Percentiles rank a stretch among this genome's conserved stretches.
Conservation (phyloP, 2,329 filamentous ascomycete species). For the Lachnellula suecica region DNA sequence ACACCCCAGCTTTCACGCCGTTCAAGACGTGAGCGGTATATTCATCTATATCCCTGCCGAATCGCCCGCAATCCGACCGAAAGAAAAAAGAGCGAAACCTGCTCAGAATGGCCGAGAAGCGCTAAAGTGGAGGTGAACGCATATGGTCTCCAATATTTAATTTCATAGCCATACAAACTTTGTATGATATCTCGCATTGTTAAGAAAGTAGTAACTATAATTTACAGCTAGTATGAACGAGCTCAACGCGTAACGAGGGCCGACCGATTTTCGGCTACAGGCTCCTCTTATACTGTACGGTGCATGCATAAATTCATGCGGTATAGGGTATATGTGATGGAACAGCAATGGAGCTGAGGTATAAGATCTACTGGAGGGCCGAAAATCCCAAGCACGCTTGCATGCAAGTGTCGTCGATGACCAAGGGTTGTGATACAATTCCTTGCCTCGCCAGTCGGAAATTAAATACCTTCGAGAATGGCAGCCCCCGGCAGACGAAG, state of each 20-base stretch:
- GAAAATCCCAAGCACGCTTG: background rate
- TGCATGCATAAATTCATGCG: constrained; percentile 15
- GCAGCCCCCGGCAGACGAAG: background rate
- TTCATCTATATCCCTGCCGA: constrained; percentile 7
- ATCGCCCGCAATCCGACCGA: background rate
- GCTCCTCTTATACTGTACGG: constrained; percentile 5
- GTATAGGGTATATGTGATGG: constrained; percentile 11
- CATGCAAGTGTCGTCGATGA: background rate
- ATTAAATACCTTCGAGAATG: constrained; percentile 7
- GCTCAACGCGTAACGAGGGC: background rate
- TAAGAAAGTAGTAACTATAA: background rate
- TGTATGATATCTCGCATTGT: constrained; percentile 2
- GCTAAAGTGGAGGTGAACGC: background rate
- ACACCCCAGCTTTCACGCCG: background rate
- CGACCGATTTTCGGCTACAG: constrained; percentile 1
- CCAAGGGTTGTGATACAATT: constrained; percentile 8
- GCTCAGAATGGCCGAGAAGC: background rate
- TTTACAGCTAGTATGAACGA: background rate
- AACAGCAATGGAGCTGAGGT: constrained; percentile 3
- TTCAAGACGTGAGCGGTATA: background rate
- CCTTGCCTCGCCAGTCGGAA: constrained; percentile 8
- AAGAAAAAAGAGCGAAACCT: background rate
- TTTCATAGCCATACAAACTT: background rate
- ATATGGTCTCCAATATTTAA: background rate
- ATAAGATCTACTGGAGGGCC: constrained; percentile 11